phyloP scores from a whole-genome alignment of 129 eudicot genomes.

The Saussurea involucrata region DNA sequence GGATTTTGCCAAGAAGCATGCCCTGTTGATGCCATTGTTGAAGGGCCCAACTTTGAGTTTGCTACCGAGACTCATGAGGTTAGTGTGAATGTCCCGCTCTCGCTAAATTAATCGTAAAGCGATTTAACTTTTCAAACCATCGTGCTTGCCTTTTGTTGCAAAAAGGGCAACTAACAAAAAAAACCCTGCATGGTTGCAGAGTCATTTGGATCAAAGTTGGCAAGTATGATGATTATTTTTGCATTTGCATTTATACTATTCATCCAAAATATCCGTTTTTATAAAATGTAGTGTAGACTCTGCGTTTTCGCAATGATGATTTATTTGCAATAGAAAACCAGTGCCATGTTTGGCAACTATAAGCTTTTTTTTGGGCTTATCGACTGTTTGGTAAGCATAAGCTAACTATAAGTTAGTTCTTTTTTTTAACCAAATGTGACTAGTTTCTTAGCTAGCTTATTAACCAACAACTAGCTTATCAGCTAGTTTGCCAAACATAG shows the following conservation, averaged over 20 bases:
- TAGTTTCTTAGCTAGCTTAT: background rate
- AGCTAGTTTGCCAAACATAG: background rate
- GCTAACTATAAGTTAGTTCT: background rate
- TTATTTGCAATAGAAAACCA: background rate
- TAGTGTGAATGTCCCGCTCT: background rate
- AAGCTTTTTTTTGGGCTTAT: background rate
- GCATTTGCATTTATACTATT: background rate
- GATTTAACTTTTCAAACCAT: background rate
- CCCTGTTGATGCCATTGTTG: constrained; percentile 99
- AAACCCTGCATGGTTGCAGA: background rate
- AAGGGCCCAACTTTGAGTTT: constrained; percentile 98
- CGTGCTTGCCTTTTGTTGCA: background rate
- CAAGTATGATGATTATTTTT: background rate
- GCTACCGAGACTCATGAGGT: constrained; percentile 99
- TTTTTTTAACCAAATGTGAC: background rate
- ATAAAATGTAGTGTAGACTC: background rate
- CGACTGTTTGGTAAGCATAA: background rate
- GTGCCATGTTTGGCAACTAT: background rate
- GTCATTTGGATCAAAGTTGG: background rate
- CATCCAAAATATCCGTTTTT: background rate
- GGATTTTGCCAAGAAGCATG: constrained; percentile 99
- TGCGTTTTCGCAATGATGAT: background rate
- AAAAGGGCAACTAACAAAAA: background rate
- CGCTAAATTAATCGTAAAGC: background rate
- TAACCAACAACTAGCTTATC: too few relatives aligned